phyloP scores from a whole-genome alignment of 2,329 filamentous ascomycete genomes.

The Pseudogymnoascus sp. region DNA sequence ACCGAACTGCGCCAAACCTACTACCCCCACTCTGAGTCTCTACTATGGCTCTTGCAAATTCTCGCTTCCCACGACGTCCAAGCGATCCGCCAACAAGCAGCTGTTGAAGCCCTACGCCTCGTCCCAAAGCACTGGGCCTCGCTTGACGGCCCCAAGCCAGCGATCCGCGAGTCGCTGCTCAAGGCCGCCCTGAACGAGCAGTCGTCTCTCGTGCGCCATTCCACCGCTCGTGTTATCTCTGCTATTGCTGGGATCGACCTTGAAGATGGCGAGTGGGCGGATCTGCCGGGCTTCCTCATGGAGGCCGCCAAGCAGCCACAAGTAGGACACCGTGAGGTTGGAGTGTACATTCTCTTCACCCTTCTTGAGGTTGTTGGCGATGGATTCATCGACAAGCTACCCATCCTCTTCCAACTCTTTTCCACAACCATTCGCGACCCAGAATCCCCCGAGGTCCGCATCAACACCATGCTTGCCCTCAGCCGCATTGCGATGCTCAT shows the following conservation, averaged over 20 bases:
- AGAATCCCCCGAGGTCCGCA: conserved; percentile 82
- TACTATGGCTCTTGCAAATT: conserved; percentile 81
- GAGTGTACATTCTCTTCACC: conserved; percentile 86
- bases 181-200: conserved; percentile 76
- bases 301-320: conserved; percentile 68
- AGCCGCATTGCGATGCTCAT: conserved; percentile 81
- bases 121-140: conserved; percentile 79
- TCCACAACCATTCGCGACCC: conserved; percentile 80
- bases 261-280: conserved; percentile 74
- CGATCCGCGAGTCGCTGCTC: conserved; percentile 74
- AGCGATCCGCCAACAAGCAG: conserved; percentile 77
- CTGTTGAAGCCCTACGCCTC: conserved; percentile 78
- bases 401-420: conserved; percentile 75
- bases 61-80: conserved; percentile 67
- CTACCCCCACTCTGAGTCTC: conserved; percentile 76
- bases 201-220: conserved; percentile 69
- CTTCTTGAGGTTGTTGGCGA: conserved; percentile 83
- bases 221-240: conserved; percentile 78
- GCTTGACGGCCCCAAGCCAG: conserved; percentile 66
- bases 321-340: conserved; percentile 77
- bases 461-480: conserved; percentile 88
- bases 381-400: conserved; percentile 71
- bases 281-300: conserved; percentile 70
- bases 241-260: conserved; percentile 81
- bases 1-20: conserved; percentile 86